phyloP scores from a whole-genome alignment of 192 early-diverging fungal species.

The Gamsiella multidivaricata region DNA sequence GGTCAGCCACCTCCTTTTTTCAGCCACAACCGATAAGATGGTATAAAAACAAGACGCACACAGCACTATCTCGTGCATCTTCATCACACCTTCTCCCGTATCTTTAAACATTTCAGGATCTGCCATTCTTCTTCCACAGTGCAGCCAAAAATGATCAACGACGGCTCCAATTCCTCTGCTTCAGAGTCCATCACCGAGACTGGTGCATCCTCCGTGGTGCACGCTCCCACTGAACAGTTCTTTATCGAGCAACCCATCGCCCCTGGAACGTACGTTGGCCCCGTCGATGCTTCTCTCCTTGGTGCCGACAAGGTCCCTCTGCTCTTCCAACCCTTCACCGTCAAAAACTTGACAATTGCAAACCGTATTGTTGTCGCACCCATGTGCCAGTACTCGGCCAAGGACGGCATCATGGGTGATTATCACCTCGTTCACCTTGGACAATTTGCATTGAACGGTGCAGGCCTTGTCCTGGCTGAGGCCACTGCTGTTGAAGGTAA shows the following conservation, averaged over 20 bases:
- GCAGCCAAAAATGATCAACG: too few species aligned
- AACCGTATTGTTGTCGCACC: conserved; percentile 84
- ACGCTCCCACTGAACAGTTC: too few species aligned
- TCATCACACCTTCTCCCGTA: too few species aligned
- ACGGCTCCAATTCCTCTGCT: too few species aligned
- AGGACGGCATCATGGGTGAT: conserved; percentile 73
- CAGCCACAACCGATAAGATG: too few species aligned
- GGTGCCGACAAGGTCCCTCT: conserved; percentile 28
- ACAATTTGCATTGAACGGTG: conserved; percentile 79
- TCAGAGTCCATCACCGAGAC: too few species aligned
- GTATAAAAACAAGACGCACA: too few species aligned
- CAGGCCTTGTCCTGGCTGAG: conserved; percentile 84
- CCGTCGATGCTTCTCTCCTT: conserved; percentile 10
- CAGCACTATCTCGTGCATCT: too few species aligned
- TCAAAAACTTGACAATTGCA: conserved; percentile 73
- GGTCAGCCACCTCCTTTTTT: too few species aligned
- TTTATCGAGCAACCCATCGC: conserved; percentile 10
- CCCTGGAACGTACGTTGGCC: conserved; percentile 31
- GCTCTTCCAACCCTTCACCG: conserved; percentile 75
- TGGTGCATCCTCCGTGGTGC: too few species aligned
- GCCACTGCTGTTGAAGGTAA: conserved; percentile 70
- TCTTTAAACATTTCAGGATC: too few species aligned
- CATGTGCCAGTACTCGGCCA: conserved; percentile 84
- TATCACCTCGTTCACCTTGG: conserved; percentile 73
- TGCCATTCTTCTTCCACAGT: too few species aligned